Evolutionary conservation across 768 basidiomycete species (phyloP).

Genomic region (Pleurotus salmoneostramineus): DNA sequence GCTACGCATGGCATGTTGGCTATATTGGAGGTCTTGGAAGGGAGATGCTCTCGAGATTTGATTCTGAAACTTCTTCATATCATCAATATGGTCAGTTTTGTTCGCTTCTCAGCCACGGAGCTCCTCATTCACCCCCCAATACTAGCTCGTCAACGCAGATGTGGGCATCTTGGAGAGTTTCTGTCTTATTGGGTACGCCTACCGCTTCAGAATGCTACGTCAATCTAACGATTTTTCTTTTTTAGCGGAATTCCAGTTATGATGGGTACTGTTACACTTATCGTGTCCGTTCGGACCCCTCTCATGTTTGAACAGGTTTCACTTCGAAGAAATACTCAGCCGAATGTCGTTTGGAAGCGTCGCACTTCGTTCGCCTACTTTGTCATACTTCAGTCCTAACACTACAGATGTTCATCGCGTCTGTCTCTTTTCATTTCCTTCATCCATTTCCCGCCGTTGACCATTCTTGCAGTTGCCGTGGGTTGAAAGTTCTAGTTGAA

Average conservation of each 20-base stretch:
- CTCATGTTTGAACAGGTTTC: constrained; percentile 50
- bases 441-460: background rate
- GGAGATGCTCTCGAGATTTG: constrained; percentile 81
- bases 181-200: constrained; percentile 77
- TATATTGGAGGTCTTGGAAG: constrained; percentile 89
- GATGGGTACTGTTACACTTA: constrained; percentile 56
- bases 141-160: constrained; percentile 64
- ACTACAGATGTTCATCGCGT: constrained; percentile 99
- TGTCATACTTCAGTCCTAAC: constrained; percentile 93
- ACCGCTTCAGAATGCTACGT: background rate
- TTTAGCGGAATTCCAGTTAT: constrained; percentile 89
- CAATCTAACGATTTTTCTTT: background rate
- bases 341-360: constrained; percentile 93
- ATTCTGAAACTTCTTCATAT: constrained; percentile 83
- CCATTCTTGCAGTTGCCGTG: constrained; percentile 68
- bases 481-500: constrained; percentile 90
- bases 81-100: constrained; percentile 70
- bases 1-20: constrained; percentile 94
- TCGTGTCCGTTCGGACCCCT: background rate
- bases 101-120: constrained; percentile 18
- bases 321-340: constrained; percentile 92
- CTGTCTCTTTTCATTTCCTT: constrained; percentile 26
- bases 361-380: constrained; percentile 88
- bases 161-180: constrained; percentile 90
- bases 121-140: constrained; percentile 20